Evolutionary conservation across 1,284 basidiomycete genomes (phyloP).

Genomic region (Porogramme epimiltina): DNA sequence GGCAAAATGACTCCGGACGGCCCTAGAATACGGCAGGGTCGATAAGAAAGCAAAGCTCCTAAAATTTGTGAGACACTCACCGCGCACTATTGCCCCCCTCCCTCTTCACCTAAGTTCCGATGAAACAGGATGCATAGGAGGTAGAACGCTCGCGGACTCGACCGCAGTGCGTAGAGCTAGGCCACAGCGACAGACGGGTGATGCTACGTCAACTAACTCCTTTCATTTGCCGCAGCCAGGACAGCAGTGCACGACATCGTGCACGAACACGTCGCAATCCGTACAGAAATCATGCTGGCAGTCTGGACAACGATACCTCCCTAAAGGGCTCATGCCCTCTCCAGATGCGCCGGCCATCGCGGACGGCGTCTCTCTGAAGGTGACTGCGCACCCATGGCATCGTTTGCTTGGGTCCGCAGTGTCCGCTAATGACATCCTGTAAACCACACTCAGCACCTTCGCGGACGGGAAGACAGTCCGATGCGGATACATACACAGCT

Average conservation of each 20-base stretch:
- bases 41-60: too few species aligned
- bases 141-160: too few species aligned
- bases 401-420: slow-evolving; percentile 34
- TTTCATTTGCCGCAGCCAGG: slow-evolving; percentile 49
- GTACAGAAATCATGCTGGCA: slow-evolving; percentile 59
- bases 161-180: too few species aligned
- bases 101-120: too few species aligned
- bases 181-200: too few species aligned
- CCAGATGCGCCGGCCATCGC: slow-evolving; percentile 31
- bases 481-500: slow-evolving; percentile 64
- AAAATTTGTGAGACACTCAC: too few species aligned
- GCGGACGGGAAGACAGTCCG: background rate
- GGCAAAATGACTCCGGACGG: too few species aligned
- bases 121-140: too few species aligned
- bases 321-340: slow-evolving; percentile 76
- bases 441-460: background rate
- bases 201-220: background rate
- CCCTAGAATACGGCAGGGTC: too few species aligned
- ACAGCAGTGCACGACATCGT: slow-evolving; percentile 63
- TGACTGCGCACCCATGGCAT: slow-evolving; percentile 76
- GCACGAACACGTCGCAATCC: slow-evolving; percentile 68
- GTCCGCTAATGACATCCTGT: slow-evolving; percentile 43
- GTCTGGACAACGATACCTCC: slow-evolving; percentile 74
- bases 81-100: too few species aligned
- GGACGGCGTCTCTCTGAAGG: slow-evolving; percentile 49